Evolutionary conservation across 2,329 filamentous ascomycete species (phyloP), one percentile per base, ranked within the genome.

Genomic region (Cryphonectria japonica): DNA sequence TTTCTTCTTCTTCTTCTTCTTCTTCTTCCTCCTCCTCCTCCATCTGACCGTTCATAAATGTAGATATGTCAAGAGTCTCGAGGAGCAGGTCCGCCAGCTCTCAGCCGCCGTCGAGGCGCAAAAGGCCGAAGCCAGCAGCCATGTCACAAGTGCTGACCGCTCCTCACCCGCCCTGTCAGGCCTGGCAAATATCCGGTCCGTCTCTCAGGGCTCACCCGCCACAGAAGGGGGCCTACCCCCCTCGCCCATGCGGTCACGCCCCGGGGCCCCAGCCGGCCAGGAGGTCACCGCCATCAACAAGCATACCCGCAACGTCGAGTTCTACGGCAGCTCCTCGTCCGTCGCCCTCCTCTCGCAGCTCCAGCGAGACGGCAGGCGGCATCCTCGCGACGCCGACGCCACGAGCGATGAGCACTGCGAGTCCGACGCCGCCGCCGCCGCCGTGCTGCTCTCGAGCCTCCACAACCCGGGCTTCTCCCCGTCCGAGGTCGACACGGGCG

Each of bases 251-350:
- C 76, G 71, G 3, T 75, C 77, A 3, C 75, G 76, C n/a, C 75
- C 75, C 0, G 71, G 75, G 1, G 79, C 79, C 11, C 76, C 75
- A 71, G 29, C 78, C 73, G 65, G 79, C 19, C 75, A 82, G 32
- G 83, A 84, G 67, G 78, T 85, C 57, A 80, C 79, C 4, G 83
- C 83, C 39, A 77, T 84, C 52, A 85, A 85, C 70, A 78, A 78
- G 14, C 82, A 84, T 61, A 86, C 83, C 0, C 81, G 80, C 39
- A 81, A 80, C 68, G 80, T 84, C 43, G 84, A 85, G 72, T 85
- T 84, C 52, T 83, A 85, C 71, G 84, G 84, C 4, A 83, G 80
- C 71, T 83, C 83, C 1, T 85, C 84, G 0, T 83, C 82, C 2
- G 80, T 84, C 1, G 82, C 84, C 4, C 78, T 84, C 2, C 78